phyloP scores from a whole-genome alignment of 176 grass and related monocot species.

The Secale cereale region DNA sequence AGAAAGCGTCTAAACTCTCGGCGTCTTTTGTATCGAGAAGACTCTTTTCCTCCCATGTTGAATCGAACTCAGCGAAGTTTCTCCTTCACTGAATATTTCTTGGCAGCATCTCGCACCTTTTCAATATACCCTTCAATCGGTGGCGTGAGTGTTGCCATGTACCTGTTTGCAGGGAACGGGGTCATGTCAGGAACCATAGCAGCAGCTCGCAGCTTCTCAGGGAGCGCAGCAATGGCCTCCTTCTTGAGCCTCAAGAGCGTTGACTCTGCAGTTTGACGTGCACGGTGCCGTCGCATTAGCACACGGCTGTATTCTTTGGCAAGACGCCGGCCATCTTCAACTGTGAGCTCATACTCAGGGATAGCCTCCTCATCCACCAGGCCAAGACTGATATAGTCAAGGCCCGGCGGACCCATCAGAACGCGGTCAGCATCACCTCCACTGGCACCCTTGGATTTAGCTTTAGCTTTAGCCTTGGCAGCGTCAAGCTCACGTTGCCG shows the following conservation, averaged over 20 bases:
- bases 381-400: constrained; percentile 3
- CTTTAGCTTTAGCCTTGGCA: constrained; percentile 6
- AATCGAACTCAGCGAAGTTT: not conserved
- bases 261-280: constrained; percentile 6
- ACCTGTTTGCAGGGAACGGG: not conserved
- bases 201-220: constrained; percentile 5
- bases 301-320: constrained; percentile 13
- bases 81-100: constrained; percentile 7
- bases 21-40: not conserved
- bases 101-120: constrained; percentile 10
- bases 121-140: constrained; percentile 13
- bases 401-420: constrained; percentile 12
- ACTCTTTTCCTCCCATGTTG: not conserved
- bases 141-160: constrained; percentile 15
- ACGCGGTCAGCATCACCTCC: constrained; percentile 2
- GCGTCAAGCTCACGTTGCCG: not conserved
- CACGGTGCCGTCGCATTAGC: not conserved
- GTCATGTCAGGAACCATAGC: constrained; percentile 15
- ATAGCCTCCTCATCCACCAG: constrained; percentile 1
- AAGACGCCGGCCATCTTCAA: not conserved
- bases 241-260: not conserved
- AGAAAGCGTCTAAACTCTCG: not conserved
- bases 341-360: constrained; percentile 4
- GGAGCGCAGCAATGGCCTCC: constrained; percentile 9
- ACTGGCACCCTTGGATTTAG: not conserved